Percentiles rank a stretch among this genome's conserved stretches.
Evolutionary conservation across 768 basidiomycete genomes (phyloP).

Genomic region (Austroboletus eburneus): DNA sequence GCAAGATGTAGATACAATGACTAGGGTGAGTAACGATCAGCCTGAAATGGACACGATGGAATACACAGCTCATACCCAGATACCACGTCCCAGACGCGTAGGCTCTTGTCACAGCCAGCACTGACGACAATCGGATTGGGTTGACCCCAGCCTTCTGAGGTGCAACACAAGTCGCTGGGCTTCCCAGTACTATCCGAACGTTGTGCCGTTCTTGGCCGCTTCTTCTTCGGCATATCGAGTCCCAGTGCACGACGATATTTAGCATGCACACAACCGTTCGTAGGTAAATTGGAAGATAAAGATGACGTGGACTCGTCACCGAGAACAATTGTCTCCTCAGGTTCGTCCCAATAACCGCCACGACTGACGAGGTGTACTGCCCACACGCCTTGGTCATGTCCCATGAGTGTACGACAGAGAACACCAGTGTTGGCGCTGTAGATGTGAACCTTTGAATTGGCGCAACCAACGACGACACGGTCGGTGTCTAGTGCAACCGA

Average conservation of each 20-base stretch:
- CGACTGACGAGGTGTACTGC: constrained; percentile 74
- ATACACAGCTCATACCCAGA: constrained; percentile 56
- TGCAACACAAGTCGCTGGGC: constrained; percentile 53
- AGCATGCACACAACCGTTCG: constrained; percentile 24
- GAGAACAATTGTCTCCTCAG: constrained; percentile 4
- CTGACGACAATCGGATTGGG: constrained; percentile 78
- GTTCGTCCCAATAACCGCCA: constrained; percentile 45
- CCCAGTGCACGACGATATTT: constrained; percentile 50
- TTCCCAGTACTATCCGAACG: constrained; percentile 25
- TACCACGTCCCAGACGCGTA: constrained; percentile 90
- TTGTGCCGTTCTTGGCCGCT: constrained; percentile 19
- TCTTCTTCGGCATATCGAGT: constrained; percentile 29
- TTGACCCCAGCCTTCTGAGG: constrained; percentile 88
- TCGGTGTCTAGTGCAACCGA: constrained; percentile 79
- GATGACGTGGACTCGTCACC: constrained; percentile 5
- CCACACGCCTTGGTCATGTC: constrained; percentile 93
- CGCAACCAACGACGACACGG: constrained; percentile 86
- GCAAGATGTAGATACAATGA: constrained; percentile 71
- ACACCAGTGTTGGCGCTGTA: constrained; percentile 79
- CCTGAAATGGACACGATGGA: not conserved
- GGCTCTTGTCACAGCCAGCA: constrained; percentile 87
- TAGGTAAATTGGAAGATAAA: constrained; percentile 5
- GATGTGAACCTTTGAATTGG: constrained; percentile 79
- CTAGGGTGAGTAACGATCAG: constrained; percentile 24
- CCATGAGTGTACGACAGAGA: constrained; percentile 70